Conservation (phyloP, 495 filamentous ascomycete species). For the Aspergillus ostianus region DNA sequence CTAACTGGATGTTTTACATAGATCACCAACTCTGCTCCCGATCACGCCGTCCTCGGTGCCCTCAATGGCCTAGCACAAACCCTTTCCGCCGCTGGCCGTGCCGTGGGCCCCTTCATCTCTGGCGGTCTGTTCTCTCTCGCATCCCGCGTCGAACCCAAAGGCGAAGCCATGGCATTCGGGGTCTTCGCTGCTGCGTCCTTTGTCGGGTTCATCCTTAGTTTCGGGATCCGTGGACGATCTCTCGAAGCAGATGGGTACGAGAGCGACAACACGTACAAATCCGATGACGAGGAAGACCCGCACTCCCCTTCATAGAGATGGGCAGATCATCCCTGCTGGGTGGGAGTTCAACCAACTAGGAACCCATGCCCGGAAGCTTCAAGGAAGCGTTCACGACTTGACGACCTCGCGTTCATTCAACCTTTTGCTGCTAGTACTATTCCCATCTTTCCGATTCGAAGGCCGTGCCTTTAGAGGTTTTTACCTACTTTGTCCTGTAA, state of each 20-base stretch:
- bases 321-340: not conserved
- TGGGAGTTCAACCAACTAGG: not conserved
- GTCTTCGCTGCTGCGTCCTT: constrained; percentile 77
- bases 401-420: not conserved
- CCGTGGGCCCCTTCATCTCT: constrained; percentile 83
- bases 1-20: constrained; percentile 26
- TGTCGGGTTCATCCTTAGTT: constrained; percentile 71
- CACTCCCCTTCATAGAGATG: not conserved
- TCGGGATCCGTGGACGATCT: constrained; percentile 60
- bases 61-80: constrained; percentile 94
- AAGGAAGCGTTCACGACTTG: not conserved
- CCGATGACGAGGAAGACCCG: constrained; percentile 44
- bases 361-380: no score
- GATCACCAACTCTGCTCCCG: constrained; percentile 92
- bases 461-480: not conserved
- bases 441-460: not conserved
- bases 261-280: constrained; percentile 48
- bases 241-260: constrained; percentile 63
- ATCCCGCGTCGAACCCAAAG: constrained; percentile 66
- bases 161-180: constrained; percentile 82
- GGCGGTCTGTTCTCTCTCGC: constrained; percentile 79
- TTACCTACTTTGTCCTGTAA: not conserved
- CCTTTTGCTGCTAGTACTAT: not conserved
- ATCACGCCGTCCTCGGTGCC: constrained; percentile 81
- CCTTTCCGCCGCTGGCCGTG: constrained; percentile 85